phyloP scores from a whole-genome alignment of 179 eudicot species.

The Sideroxylon spinosum region DNA sequence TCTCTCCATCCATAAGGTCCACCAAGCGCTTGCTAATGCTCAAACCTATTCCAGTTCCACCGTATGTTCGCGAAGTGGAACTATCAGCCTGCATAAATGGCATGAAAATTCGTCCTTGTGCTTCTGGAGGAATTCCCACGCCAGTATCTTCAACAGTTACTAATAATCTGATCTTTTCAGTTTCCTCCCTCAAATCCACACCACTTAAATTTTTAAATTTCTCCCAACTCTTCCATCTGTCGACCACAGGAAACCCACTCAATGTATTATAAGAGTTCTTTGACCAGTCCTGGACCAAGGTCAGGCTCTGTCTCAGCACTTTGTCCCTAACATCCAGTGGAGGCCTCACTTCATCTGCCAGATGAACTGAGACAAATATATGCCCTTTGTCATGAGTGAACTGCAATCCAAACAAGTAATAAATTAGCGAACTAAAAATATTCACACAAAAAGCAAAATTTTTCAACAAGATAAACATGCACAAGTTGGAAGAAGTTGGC shows the following conservation, averaged over 20 bases:
- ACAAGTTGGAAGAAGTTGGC: neutral
- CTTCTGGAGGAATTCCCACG: slow-evolving; percentile 70
- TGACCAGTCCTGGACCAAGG: slow-evolving; percentile 26
- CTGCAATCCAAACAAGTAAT: slow-evolving; percentile 40
- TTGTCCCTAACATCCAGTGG: slow-evolving; percentile 48
- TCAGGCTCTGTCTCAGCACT: slow-evolving; percentile 50
- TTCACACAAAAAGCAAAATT: neutral
- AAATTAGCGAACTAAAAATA: neutral
- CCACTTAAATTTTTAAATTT: slow-evolving; percentile 39
- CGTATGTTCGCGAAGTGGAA: slow-evolving; percentile 85
- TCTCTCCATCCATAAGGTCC: slow-evolving; percentile 89
- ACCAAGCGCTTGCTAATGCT: slow-evolving; percentile 89
- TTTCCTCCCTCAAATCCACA: slow-evolving; percentile 27
- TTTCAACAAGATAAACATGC: neutral
- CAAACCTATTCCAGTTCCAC: slow-evolving; percentile 96
- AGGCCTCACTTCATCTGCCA: slow-evolving; percentile 60
- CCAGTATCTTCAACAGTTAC: slow-evolving; percentile 96
- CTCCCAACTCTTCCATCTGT: slow-evolving; percentile 73
- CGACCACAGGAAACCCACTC: slow-evolving; percentile 82
- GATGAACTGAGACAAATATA: slow-evolving; percentile 78
- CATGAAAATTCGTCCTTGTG: slow-evolving; percentile 66
- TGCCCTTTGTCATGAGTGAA: slow-evolving; percentile 78
- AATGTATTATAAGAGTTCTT: slow-evolving; percentile 42
- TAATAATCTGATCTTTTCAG: slow-evolving; percentile 48
- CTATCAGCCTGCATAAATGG: slow-evolving; percentile 99